A percentile compares a stretch with the other conserved stretches of the same genome.
phyloP scores from a whole-genome alignment of 805 yeast species.

The Brettanomyces sp. region DNA sequence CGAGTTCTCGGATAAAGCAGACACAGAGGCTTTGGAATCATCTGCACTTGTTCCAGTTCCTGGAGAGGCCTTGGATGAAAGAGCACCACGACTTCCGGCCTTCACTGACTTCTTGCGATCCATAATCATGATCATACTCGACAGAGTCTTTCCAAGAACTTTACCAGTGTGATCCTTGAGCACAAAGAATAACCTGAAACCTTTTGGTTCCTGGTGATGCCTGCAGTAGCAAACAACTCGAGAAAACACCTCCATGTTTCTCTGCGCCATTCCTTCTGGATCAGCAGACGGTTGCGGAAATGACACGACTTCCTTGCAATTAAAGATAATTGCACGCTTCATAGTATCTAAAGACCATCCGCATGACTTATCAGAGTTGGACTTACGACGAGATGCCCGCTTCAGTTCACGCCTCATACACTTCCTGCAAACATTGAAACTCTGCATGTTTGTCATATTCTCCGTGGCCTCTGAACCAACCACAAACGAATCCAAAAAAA shows the following conservation, averaged over 20 bases:
- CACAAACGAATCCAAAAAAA: constrained; percentile 75
- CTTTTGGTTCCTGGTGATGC: constrained; percentile 83
- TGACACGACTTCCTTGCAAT: constrained; percentile 79
- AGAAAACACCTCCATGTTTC: constrained; percentile 43
- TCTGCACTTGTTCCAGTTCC: not conserved
- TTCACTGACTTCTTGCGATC: constrained; percentile 73
- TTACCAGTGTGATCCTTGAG: constrained; percentile 51
- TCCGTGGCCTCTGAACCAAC: constrained; percentile 24
- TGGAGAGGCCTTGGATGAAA: not conserved
- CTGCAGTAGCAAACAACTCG: constrained; percentile 93
- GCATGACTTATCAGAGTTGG: constrained; percentile 65
- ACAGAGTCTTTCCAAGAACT: constrained; percentile 61
- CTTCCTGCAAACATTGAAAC: constrained; percentile 74
- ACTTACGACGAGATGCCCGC: constrained; percentile 86
- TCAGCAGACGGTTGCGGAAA: constrained; percentile 48
- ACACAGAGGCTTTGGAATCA: not conserved
- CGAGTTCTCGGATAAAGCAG: constrained; percentile 1
- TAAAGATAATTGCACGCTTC: constrained; percentile 81
- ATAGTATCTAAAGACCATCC: constrained; percentile 70
- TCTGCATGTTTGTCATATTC: constrained; percentile 15
- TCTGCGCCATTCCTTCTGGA: constrained; percentile 17
- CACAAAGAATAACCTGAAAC: constrained; percentile 67
- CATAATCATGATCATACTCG: constrained; percentile 81
- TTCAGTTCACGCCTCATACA: constrained; percentile 91
- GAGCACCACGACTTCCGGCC: constrained; percentile 6